Base-by-base conservation (phyloP, 2,329 filamentous ascomycete species). In the Pseudogymnoascus sp. region DNA sequence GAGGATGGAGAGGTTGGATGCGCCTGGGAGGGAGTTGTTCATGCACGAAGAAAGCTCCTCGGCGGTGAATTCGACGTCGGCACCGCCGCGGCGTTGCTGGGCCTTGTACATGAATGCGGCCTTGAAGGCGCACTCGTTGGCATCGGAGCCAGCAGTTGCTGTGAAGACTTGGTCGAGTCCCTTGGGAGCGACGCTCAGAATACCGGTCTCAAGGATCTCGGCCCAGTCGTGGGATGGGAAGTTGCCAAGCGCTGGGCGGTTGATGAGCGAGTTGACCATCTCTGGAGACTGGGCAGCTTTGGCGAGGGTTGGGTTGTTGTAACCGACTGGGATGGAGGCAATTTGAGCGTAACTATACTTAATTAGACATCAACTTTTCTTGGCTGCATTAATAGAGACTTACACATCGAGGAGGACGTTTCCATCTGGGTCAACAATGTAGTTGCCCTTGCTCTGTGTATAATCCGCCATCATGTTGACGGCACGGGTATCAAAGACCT, bases 121-220 rank as follows among this genome's bases (percentile, higher is more conserved):
- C 77, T 93, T 93, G 81, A 89, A 93, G 61, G 89, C 89, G 57
- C 89, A 86, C 75, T 93, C 89, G 74, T 92, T 92, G 73, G 89
- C 89, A 71, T 93, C 89, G 34, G 88, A 91, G 62, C 89, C 89
- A 43, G 88, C 83, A 77, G 88, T 85, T 58, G 84, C 88, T 54
- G 89, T 93, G 77, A 92, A 92, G 68, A 92, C 88, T 74, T 91
- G 87, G 77, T 89, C 78, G 61, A 90, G 77, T 54, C 89, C 89
- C 72, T 85, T 86, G 57, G 89, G 89, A 0, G 89, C 88, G 54
- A 87, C 88, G 61, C 79, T 81, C 43, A 93, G 80, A 61, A 91
- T 81, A 65, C 89, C 88, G 12, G 85, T 83, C 72, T 84, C 81
- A 62, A 93, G 80, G 62, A 90, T 85, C 50, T 86, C 76, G 57